Conservation (phyloP, 768 basidiomycete genomes). For the Pleurotus citrinopileatus region DNA sequence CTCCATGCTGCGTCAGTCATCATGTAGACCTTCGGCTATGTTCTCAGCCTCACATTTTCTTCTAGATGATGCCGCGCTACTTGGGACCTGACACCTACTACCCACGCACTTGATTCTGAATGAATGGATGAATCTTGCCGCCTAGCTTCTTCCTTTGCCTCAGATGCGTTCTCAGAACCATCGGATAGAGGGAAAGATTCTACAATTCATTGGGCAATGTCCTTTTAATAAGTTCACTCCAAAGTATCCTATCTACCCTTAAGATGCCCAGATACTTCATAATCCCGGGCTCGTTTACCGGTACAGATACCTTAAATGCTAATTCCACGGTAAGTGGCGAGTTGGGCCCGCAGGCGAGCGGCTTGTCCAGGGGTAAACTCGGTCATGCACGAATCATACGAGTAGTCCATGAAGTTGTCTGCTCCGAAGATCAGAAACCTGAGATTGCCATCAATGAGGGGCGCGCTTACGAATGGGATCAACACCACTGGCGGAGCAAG, state of each 20-base stretch:
- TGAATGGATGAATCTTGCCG: too few species aligned
- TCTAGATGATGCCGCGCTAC: too few species aligned
- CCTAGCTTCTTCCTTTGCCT: too few species aligned
- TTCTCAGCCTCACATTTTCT: too few species aligned
- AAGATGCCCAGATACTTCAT: too few species aligned
- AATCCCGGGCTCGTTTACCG: not conserved
- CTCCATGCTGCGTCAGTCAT: constrained; percentile 6
- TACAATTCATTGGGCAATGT: too few species aligned
- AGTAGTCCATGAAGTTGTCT: constrained; percentile 58
- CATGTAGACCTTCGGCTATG: not conserved
- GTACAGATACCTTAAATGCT: constrained; percentile 14
- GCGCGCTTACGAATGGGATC: constrained; percentile 39
- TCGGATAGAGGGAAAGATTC: too few species aligned
- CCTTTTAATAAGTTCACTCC: too few species aligned
- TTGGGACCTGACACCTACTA: too few species aligned
- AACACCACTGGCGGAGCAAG: constrained; percentile 36
- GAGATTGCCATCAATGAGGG: not conserved
- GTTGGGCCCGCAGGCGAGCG: constrained; percentile 36
- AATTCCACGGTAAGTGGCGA: constrained; percentile 43
- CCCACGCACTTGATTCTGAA: too few species aligned
- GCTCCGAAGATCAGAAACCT: not conserved
- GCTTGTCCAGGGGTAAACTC: constrained; percentile 45
- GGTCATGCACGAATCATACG: constrained; percentile 47
- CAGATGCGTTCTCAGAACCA: too few species aligned
- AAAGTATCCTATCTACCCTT: too few species aligned